Conservation (phyloP, 306 rosid genomes). For the Arachis hypogaea region DNA sequence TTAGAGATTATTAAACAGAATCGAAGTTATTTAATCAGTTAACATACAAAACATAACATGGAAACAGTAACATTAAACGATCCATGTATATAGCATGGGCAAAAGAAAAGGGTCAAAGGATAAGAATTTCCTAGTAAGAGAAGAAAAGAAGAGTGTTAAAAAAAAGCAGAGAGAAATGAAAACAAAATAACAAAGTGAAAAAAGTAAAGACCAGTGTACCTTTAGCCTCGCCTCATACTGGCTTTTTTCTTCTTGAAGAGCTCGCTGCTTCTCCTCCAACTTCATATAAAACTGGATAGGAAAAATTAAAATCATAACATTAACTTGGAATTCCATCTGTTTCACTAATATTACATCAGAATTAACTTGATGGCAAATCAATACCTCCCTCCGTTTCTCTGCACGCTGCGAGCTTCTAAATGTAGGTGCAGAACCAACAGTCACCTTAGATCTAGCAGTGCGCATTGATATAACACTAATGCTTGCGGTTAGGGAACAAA, state of each 20-base stretch:
- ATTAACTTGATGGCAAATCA: slow-evolving; percentile 30
- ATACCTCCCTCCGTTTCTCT: slow-evolving; percentile 89
- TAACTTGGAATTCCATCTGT: background rate
- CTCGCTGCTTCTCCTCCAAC: slow-evolving; percentile 87
- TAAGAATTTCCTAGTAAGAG: slow-evolving; percentile 1
- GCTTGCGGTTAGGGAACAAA: slow-evolving; percentile 55
- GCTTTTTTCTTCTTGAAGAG: slow-evolving; percentile 79
- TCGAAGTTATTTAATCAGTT: slow-evolving; percentile 12
- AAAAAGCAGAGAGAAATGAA: background rate
- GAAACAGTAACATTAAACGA: background rate
- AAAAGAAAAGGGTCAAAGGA: background rate
- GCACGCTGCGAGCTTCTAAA: slow-evolving; percentile 73
- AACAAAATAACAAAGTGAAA: background rate
- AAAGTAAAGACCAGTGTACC: slow-evolving; percentile 50
- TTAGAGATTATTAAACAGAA: slow-evolving; percentile 24
- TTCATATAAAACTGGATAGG: slow-evolving; percentile 69
- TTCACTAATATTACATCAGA: slow-evolving; percentile 23
- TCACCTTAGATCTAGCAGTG: slow-evolving; percentile 76
- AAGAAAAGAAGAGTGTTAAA: background rate
- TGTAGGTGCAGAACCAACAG: slow-evolving; percentile 82
- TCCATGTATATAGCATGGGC: background rate
- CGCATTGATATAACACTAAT: slow-evolving; percentile 75
- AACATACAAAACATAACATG: background rate
- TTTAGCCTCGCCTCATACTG: slow-evolving; percentile 76
- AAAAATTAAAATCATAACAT: slow-evolving; percentile 24